Percentiles rank a stretch among this genome's conserved stretches.
phyloP scores from a whole-genome alignment of 805 yeast species.

The Wickerhamomyces bisporus region DNA sequence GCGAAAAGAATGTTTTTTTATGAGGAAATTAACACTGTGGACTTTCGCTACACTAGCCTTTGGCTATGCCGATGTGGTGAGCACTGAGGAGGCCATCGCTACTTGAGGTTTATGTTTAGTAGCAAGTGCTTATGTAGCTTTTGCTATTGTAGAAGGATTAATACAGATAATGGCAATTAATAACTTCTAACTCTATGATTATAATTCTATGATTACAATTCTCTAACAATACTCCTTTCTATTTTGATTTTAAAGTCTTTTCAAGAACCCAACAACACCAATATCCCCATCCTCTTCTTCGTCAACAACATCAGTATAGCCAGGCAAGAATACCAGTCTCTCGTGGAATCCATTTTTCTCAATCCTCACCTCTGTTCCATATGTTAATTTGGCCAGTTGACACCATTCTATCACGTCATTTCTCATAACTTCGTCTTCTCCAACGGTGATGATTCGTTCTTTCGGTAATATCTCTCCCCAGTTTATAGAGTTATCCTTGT shows the following conservation, averaged over 20 bases:
- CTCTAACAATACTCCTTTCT: too few relatives aligned
- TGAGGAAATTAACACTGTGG: slow-evolving; percentile 8
- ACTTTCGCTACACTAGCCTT: slow-evolving; percentile 16
- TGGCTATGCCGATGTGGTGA: slow-evolving; percentile 10
- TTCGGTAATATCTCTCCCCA: slow-evolving; percentile 9
- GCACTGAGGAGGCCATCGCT: slow-evolving; percentile 3
- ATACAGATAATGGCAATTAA: too few relatives aligned
- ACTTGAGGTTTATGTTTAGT: too few relatives aligned
- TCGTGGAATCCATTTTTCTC: slow-evolving; percentile 5
- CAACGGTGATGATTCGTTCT: slow-evolving; percentile 4
- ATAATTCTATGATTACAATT: too few relatives aligned
- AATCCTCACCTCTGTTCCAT: neutral
- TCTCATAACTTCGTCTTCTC: slow-evolving; percentile 12
- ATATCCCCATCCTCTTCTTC: neutral
- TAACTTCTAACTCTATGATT: too few relatives aligned
- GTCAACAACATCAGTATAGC: neutral
- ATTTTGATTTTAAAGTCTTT: neutral
- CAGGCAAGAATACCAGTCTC: neutral
- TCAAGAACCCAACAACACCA: neutral
- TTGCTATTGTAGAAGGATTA: too few relatives aligned
- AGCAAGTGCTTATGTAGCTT: neutral
- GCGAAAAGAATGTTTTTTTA: slow-evolving; percentile 10
- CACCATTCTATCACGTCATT: slow-evolving; percentile 8
- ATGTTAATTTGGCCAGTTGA: neutral
- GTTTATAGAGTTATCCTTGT: slow-evolving; percentile 4